Evolutionary conservation across 805 yeast genomes (phyloP).

Genomic region (Kregervanrija fluxuum): DNA sequence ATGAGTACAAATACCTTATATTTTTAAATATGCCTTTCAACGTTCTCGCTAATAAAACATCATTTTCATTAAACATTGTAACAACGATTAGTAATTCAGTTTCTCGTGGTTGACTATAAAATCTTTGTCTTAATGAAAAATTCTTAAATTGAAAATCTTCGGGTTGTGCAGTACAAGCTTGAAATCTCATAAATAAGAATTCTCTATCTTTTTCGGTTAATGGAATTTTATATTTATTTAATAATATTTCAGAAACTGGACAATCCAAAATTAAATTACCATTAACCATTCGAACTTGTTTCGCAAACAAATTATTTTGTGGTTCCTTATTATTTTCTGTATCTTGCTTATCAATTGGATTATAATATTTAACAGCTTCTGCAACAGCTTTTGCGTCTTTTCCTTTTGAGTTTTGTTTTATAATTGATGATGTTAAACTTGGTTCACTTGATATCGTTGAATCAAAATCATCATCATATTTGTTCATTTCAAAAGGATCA

Average conservation of each 20-base stretch:
- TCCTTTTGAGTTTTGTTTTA: constrained; percentile 7
- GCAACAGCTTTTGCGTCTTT: constrained; percentile 11
- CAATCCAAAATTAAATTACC: constrained; percentile 86
- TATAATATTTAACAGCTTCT: constrained; percentile 10
- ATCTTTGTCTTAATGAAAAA: constrained; percentile 77
- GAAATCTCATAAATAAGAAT: constrained; percentile 82
- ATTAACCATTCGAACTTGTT: constrained; percentile 47
- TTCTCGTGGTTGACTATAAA: constrained; percentile 68
- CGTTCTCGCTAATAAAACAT: constrained; percentile 73
- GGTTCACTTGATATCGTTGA: constrained; percentile 1
- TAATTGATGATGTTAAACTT: neutral
- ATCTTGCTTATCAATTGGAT: constrained; percentile 4
- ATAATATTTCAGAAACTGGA: constrained; percentile 69
- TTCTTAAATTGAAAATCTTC: constrained; percentile 50
- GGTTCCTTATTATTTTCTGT: neutral
- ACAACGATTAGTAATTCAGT: constrained; percentile 83
- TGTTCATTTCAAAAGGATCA: constrained; percentile 25
- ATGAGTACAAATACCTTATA: constrained; percentile 63
- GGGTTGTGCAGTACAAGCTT: constrained; percentile 93
- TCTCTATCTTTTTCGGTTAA: constrained; percentile 44
- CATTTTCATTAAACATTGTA: constrained; percentile 89
- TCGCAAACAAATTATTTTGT: constrained; percentile 17
- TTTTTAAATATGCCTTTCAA: constrained; percentile 88
- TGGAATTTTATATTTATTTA: constrained; percentile 42
- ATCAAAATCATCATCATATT: constrained; percentile 16